phyloP scores from a whole-genome alignment of 2,329 filamentous ascomycete species.

The Diaporthe humulicola region DNA sequence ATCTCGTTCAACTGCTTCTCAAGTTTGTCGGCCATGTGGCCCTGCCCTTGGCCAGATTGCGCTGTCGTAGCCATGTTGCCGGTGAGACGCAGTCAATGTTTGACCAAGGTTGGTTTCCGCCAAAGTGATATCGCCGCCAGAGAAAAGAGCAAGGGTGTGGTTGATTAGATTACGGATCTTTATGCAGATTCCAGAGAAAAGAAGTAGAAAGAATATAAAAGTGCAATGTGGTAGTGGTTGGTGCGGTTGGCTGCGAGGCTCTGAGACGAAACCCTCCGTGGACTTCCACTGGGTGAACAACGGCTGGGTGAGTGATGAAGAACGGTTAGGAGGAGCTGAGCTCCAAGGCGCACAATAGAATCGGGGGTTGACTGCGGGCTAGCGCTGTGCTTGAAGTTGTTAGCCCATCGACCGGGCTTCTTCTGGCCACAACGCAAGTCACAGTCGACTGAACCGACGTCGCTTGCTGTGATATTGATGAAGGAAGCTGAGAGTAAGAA shows the following conservation, averaged over 20 bases:
- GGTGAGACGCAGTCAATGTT: neutral
- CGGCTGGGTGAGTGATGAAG: neutral
- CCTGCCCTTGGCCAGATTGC: slow-evolving; percentile 17
- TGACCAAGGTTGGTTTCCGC: neutral
- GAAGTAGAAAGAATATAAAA: neutral
- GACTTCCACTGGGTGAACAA: neutral
- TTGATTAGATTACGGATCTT: neutral
- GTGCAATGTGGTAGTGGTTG: neutral
- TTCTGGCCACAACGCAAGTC: neutral
- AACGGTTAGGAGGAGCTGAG: slow-evolving; percentile 11
- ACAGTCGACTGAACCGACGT: neutral
- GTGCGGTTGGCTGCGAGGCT: neutral
- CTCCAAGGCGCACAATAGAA: neutral
- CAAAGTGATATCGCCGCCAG: neutral
- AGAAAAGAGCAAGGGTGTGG: neutral
- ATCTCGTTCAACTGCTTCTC: slow-evolving; percentile 37
- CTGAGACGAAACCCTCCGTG: neutral
- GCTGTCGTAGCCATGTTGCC: slow-evolving; percentile 17
- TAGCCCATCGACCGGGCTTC: neutral
- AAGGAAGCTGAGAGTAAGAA: neutral
- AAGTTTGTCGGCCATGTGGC: slow-evolving; percentile 38
- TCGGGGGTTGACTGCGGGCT: no score
- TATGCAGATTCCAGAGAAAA: neutral
- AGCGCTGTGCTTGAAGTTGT: slow-evolving; percentile 1
- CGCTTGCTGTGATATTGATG: neutral